Evolutionary conservation across 1,139 yeast species (phyloP), one percentile per base, ranked within the genome.

Genomic region (Kodamaea derodonti): DNA sequence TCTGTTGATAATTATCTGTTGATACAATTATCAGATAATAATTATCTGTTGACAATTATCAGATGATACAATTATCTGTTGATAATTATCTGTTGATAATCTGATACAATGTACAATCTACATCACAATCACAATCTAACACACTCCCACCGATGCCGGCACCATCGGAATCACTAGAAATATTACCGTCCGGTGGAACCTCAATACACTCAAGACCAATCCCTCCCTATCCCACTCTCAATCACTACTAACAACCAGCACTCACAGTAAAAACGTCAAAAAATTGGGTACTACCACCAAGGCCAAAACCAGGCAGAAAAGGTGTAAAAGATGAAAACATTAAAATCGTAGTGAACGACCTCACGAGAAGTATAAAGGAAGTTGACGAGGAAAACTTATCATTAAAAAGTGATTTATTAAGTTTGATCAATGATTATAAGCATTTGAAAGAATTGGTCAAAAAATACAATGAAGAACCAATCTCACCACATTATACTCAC

Each of bases 391-490:
- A 69, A 46, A 69, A 69, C 43, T 42, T 48, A 32, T 56, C 55
- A 18, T 58, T 69, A 36, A 69, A 69, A 39, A 45, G 58, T 8
- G 58, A 61, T 36, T 51, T 69, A 28, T 54, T 69, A 29, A 51
- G 59, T 29, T 54, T 69, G 37, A 68, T 69, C 24, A 64, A 68
- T 36, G 74, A 69, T 39, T 69, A 69, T 48, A 67, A 67, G 43
- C 53, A 60, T 32, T 54, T 69, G 42, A 60, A 62, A 39, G 54
- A 53, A 31, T 49, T 56, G 42, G 70, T 69, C 20, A 51, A 58
- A 33, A 49, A 55, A n/a, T 32, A 36, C 35, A 35, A 36, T 11
- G 37, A 33, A 13, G 18, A 17, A 14, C 26, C 33, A 14, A 27
- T 12, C 25, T 4, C 8, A n/a, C 24, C 15, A 12, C 31, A 12